Evolutionary conservation across 2,329 filamentous ascomycete species (phyloP).

Genomic region (Neodidymelliopsis sp.): DNA sequence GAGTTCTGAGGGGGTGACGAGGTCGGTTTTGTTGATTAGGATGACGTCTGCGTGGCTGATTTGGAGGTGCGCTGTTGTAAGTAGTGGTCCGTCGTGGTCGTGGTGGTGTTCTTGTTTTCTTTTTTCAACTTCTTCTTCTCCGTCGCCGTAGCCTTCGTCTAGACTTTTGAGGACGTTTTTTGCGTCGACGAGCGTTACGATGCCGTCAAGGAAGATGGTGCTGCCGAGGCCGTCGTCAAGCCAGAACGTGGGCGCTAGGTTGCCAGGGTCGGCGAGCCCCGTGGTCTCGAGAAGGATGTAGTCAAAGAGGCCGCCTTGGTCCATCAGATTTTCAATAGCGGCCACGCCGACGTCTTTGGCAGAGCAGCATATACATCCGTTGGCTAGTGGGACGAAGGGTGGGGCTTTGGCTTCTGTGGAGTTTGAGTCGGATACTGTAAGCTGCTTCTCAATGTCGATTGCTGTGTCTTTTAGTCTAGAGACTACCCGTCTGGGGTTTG

Average conservation of each 20-base stretch:
- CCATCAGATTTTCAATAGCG: slow-evolving; percentile 95
- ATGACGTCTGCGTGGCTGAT: slow-evolving; percentile 97
- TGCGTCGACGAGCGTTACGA: slow-evolving; percentile 93
- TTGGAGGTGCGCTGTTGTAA: slow-evolving; percentile 94
- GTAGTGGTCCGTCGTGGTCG: slow-evolving; percentile 71
- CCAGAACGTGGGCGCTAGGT: slow-evolving; percentile 96
- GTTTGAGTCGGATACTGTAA: slow-evolving; percentile 74
- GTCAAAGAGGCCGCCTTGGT: slow-evolving; percentile 90
- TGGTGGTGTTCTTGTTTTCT: slow-evolving; percentile 58
- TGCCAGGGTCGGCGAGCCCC: slow-evolving; percentile 92
- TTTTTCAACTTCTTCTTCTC: slow-evolving; percentile 50
- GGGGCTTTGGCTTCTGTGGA: slow-evolving; percentile 38
- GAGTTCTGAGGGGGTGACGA: slow-evolving; percentile 76
- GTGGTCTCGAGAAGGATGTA: slow-evolving; percentile 98
- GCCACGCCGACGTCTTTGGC: slow-evolving; percentile 96
- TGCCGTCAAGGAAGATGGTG: slow-evolving; percentile 94
- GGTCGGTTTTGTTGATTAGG: slow-evolving; percentile 90
- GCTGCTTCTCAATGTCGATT: slow-evolving; percentile 92
- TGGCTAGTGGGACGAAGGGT: slow-evolving; percentile 88
- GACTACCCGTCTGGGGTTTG: neutral
- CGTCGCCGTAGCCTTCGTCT: slow-evolving; percentile 65
- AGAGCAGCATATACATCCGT: slow-evolving; percentile 97
- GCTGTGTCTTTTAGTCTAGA: slow-evolving; percentile 58
- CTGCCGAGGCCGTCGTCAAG: slow-evolving; percentile 94
- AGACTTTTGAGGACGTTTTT: slow-evolving; percentile 87